Conservation (phyloP, 2,329 filamentous ascomycete genomes). For the Trichoderma atrobrunneum region DNA sequence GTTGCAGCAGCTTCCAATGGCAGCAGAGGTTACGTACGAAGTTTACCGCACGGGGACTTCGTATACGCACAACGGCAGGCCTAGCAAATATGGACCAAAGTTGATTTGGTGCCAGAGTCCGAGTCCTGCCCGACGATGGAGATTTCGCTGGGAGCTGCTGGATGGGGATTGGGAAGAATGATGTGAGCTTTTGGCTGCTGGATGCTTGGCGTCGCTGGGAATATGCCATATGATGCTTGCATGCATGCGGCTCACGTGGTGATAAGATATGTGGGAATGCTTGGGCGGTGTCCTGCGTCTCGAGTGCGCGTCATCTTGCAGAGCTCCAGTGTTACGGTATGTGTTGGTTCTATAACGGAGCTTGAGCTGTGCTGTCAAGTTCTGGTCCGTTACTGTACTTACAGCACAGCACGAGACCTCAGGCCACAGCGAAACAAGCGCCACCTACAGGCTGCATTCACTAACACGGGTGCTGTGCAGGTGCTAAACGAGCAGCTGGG, state of each 20-base stretch:
- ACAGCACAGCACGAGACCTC: not conserved
- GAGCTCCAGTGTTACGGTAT: not conserved
- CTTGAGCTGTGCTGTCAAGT: not conserved
- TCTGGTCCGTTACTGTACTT: not conserved
- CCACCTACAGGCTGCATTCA: not conserved
- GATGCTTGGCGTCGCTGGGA: not conserved
- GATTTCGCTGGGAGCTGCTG: not conserved
- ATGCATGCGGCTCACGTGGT: slow-evolving; percentile 17
- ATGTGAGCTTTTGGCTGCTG: not conserved
- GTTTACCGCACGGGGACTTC: not conserved
- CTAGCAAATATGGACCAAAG: not conserved
- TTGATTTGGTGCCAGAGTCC: not conserved
- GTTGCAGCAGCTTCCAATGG: not conserved
- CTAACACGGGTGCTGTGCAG: not conserved
- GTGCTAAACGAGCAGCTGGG: not conserved
- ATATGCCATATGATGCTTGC: slow-evolving; percentile 10
- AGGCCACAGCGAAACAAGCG: not conserved
- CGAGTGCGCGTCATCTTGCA: not conserved
- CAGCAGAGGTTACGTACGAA: not conserved
- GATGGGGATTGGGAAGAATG: not conserved
- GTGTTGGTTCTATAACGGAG: not conserved
- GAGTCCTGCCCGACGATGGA: not conserved
- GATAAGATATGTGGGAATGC: slow-evolving; percentile 14
- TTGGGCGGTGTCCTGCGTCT: not conserved
- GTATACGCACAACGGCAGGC: not conserved